Conservation (phyloP, 2,329 filamentous ascomycete species). For the Colletotrichum gigasporum region DNA sequence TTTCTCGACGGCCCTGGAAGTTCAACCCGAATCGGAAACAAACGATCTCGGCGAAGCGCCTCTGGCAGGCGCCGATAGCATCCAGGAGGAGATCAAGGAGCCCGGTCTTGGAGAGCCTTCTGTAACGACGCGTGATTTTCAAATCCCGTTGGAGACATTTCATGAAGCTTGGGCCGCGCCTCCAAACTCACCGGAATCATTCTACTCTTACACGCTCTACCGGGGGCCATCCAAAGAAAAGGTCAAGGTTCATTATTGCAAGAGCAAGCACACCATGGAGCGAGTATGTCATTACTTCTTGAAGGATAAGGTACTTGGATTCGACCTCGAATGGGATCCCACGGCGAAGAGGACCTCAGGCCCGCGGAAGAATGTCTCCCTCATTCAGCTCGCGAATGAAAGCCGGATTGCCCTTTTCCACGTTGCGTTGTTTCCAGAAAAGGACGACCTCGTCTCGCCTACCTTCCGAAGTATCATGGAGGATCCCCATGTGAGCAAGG, state of each 20-base stretch:
- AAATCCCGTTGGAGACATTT: conserved; percentile 57
- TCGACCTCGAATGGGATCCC: conserved; percentile 87
- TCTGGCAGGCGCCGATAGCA: neutral
- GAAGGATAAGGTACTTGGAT: conserved; percentile 77
- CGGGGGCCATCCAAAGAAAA: conserved; percentile 57
- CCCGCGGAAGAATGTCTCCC: conserved; percentile 75
- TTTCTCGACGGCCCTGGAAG: conserved; percentile 17
- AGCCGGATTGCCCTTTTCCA: conserved; percentile 85
- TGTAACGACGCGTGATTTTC: conserved; percentile 51
- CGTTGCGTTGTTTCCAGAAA: conserved; percentile 69
- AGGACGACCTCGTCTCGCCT: conserved; percentile 72
- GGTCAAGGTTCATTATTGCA: conserved; percentile 83
- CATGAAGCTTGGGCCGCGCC: conserved; percentile 57
- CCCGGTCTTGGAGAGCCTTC: conserved; percentile 40
- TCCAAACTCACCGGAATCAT: conserved; percentile 58
- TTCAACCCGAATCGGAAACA: neutral
- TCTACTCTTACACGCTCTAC: conserved; percentile 77
- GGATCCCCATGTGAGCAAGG: conserved; percentile 74
- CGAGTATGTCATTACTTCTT: conserved; percentile 72
- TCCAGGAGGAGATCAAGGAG: neutral
- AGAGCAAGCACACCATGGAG: conserved; percentile 73
- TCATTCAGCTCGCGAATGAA: conserved; percentile 85
- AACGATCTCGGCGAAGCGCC: neutral
- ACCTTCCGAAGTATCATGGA: conserved; percentile 78
- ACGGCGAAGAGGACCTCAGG: conserved; percentile 56